These are phyloP conservation scores for Isoetes taiwanensis DNA, from an alignment of 75 land plant genomes.

Conservation along the genomic window DNA sequence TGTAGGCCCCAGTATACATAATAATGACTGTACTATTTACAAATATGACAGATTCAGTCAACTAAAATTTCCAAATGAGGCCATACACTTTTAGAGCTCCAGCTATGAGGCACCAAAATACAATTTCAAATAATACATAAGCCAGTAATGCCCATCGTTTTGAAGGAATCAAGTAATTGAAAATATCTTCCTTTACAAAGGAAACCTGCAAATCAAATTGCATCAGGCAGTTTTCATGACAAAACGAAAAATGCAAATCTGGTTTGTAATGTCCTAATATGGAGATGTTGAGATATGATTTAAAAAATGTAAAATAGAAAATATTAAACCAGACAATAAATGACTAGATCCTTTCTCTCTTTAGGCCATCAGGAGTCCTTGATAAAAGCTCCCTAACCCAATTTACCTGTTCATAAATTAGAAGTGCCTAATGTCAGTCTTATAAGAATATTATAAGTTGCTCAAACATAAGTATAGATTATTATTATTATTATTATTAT, in stretches of 20 bases:
- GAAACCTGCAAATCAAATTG: conserved; percentile 39
- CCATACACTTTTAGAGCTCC: conserved; percentile 41
- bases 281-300: too few relatives aligned
- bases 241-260: too few relatives aligned
- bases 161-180: conserved; percentile 41
- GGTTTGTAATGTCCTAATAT: too few relatives aligned
- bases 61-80: conserved; percentile 47
- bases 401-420: background rate
- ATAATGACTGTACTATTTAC: too few relatives aligned
- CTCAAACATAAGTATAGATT: background rate
- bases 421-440: too few relatives aligned
- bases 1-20: too few relatives aligned
- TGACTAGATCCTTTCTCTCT: too few relatives aligned
- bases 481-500: background rate
- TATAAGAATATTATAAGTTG: background rate
- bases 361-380: too few relatives aligned
- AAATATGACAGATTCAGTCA: too few relatives aligned
- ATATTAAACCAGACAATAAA: too few relatives aligned
- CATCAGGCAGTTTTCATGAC: too few relatives aligned
- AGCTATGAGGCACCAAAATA: conserved; percentile 54
- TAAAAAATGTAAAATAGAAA: too few relatives aligned
- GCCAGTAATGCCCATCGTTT: conserved; percentile 47
- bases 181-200: conserved; percentile 21
- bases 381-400: background rate
- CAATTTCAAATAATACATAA: conserved; percentile 57